Conservation (phyloP, 2,329 filamentous ascomycete genomes). For the Curvularia eragrostidis region DNA sequence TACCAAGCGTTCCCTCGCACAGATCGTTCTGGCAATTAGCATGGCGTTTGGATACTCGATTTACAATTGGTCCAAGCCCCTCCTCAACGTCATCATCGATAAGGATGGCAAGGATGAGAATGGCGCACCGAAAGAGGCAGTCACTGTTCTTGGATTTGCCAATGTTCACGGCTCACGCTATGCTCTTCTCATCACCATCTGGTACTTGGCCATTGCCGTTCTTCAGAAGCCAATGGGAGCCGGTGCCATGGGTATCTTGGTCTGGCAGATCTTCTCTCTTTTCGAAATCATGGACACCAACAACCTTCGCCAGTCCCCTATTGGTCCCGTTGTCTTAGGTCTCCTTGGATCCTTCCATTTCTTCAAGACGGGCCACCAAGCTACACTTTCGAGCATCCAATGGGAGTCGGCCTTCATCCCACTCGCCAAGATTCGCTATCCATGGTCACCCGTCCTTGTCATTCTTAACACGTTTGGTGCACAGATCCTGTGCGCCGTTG, state of each 20-base stretch:
- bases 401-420: conserved; percentile 97
- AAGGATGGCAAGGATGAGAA: conserved; percentile 21
- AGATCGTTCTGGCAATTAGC: conserved; percentile 78
- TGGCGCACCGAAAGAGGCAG: conserved; percentile 51
- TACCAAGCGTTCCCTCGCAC: conserved; percentile 77
- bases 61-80: conserved; percentile 85
- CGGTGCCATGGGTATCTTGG: conserved; percentile 79
- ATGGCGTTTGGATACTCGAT: conserved; percentile 84
- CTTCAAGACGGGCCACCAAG: conserved; percentile 98
- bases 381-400: conserved; percentile 83
- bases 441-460: conserved; percentile 84
- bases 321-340: conserved; percentile 83
- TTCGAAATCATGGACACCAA: conserved; percentile 70
- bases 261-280: conserved; percentile 86
- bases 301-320: conserved; percentile 68
- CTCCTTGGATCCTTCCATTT: conserved; percentile 93
- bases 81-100: conserved; percentile 71
- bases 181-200: conserved; percentile 80
- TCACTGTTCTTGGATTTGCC: conserved; percentile 87
- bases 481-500: conserved; percentile 80
- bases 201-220: conserved; percentile 77
- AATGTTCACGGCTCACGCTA: conserved; percentile 94
- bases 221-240: conserved; percentile 95
- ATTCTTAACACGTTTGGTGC: conserved; percentile 86
- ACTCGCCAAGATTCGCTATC: conserved; percentile 80